Evolutionary conservation across 2,329 filamentous ascomycete species (phyloP).

Genomic region (Apiospora pterosperma): DNA sequence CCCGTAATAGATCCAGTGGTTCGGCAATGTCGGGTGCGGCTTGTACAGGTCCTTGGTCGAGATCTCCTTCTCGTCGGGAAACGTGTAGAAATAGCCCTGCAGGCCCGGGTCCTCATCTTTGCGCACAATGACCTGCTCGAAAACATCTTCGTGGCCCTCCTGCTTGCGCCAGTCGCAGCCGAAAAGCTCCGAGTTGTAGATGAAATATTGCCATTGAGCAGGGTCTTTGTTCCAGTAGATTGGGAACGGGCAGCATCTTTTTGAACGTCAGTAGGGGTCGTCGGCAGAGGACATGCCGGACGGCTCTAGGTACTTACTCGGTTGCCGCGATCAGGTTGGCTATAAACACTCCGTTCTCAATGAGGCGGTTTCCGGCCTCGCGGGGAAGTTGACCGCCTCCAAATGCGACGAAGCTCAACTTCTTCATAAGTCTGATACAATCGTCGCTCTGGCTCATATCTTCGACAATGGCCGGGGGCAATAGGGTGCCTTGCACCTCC

Average conservation of each 20-base stretch:
- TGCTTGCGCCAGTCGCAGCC: conserved; percentile 38
- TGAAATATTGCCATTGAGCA: conserved; percentile 40
- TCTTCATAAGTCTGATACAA: conserved; percentile 26
- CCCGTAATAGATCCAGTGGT: conserved; percentile 36
- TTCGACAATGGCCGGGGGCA: conserved; percentile 39
- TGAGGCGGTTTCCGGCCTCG: conserved; percentile 35
- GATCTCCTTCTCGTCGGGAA: conserved; percentile 36
- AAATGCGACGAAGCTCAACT: conserved; percentile 31
- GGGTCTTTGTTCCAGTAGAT: conserved; percentile 29
- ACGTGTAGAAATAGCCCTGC: conserved; percentile 37
- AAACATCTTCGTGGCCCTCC: conserved; percentile 22
- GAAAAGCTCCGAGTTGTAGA: conserved; percentile 35
- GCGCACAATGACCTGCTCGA: conserved; percentile 26
- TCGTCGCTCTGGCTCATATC: conserved; percentile 35
- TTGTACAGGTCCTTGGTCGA: conserved; percentile 42
- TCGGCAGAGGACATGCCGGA: conserved; percentile 23
- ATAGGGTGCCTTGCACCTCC: conserved; percentile 24
- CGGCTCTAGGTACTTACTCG: conserved; percentile 28
- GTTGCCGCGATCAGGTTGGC: conserved; percentile 38
- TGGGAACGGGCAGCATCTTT: conserved; percentile 30
- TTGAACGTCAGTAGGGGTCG: conserved; percentile 8
- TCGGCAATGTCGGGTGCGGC: conserved; percentile 32
- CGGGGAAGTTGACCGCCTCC: conserved; percentile 37
- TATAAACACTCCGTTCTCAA: conserved; percentile 30
- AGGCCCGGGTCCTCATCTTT: conserved; percentile 13